Base-by-base conservation (phyloP, 2,329 filamentous ascomycete genomes). In the Phialophora chinensis region DNA sequence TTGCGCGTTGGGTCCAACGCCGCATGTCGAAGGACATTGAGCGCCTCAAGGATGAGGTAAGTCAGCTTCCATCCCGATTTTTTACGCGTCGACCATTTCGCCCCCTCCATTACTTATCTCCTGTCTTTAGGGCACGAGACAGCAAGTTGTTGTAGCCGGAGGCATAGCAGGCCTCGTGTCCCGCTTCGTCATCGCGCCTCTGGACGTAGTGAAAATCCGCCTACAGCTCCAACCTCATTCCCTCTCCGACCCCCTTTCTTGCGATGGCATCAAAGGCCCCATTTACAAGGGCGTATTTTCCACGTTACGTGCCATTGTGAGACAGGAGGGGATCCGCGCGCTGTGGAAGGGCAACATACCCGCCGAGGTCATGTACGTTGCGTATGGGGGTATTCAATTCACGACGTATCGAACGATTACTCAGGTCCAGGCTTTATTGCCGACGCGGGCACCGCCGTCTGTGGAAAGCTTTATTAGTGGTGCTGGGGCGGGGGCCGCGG, bases 291-390 rank as follows among this genome's bases (percentile, higher is more conserved):
- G 92, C 72, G 92, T 92, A 0, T 73, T 93, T 49, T 84, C 86
- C 11, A 96, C 93, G 1, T 82, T 96, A 76, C 86, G 85, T 65
- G 86, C 90, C 68, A 98, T 98, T 74, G 78, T 94, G 60, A 83
- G 82, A 31, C 84, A 93, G 74, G 95, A 99, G 77, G 95, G 95
- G 50, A 76, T 98, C 72, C 90, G 90, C 61, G 91, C 88, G 33
- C 86, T 99, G 71, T 99, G 95, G 95, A 98, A 98, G 83, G 95
- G 95, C 77, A 99, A 99, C 77, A 88, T 99, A 66, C 93, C 95
- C 47, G 95, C 95, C 60, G 95, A 98, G 84, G 81, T 95, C 69
- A 88, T 99, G 81, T 99, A 99, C 81, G 85, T 99, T 71, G 90
- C 88, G 78, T 99, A 98, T 80, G 90, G 92, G 69, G 91, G 91